phyloP scores from a whole-genome alignment of 2,329 filamentous ascomycete genomes.

The Neofusicoccum laricinum region DNA sequence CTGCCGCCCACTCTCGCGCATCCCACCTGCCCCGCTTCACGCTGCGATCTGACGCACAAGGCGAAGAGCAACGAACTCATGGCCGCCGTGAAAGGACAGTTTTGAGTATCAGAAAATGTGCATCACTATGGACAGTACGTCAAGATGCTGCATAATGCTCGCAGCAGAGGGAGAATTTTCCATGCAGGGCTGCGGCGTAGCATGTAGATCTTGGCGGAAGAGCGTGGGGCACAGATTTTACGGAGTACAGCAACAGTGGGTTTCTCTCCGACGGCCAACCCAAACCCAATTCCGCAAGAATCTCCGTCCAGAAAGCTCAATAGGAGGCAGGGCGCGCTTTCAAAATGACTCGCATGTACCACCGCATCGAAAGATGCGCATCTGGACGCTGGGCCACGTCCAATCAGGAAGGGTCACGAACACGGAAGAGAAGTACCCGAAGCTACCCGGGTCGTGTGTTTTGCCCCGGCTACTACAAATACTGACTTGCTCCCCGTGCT shows the following conservation, averaged over 20 bases:
- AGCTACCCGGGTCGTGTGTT: no score
- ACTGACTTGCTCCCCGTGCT: no score
- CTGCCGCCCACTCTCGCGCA: no score
- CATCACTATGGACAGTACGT: no score
- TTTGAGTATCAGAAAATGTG: no score
- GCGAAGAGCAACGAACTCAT: no score
- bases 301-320: not conserved
- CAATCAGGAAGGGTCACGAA: not conserved
- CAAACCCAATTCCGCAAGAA: not conserved
- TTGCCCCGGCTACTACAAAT: not conserved
- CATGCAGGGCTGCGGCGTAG: not conserved
- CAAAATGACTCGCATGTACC: not conserved
- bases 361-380: not conserved
- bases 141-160: no score
- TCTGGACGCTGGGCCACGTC: not conserved
- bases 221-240: not conserved
- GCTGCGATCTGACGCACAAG: no score
- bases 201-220: not conserved
- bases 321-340: no score
- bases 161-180: not conserved
- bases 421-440: not conserved
- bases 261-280: not conserved
- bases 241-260: not conserved
- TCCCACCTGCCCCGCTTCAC: no score
- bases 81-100: no score